Evolutionary conservation across 2,329 filamentous ascomycete genomes (phyloP).

Genomic region (Pseudonectria buxi): DNA sequence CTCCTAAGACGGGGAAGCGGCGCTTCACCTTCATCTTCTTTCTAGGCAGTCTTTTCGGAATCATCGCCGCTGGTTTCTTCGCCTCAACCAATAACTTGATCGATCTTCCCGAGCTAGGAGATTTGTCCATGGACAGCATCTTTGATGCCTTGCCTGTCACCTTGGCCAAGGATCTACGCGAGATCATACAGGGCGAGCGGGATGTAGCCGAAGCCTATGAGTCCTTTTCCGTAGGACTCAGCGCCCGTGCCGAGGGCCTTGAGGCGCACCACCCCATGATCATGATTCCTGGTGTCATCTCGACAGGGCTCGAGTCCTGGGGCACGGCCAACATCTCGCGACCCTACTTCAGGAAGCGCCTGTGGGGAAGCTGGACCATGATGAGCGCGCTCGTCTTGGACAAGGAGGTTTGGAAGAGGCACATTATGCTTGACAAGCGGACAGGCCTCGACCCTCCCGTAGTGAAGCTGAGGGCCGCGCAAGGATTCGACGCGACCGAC

Average conservation of each 20-base stretch:
- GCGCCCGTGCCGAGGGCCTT: slow-evolving; percentile 75
- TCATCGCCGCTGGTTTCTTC: slow-evolving; percentile 84
- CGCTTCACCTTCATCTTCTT: slow-evolving; percentile 77
- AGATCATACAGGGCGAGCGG: slow-evolving; percentile 80
- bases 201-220: slow-evolving; percentile 82
- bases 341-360: slow-evolving; percentile 84
- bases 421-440: slow-evolving; percentile 91
- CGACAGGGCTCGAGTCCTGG: slow-evolving; percentile 94
- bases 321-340: slow-evolving; percentile 78
- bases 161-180: slow-evolving; percentile 76
- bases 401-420: slow-evolving; percentile 89
- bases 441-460: slow-evolving; percentile 87
- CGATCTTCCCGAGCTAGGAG: slow-evolving; percentile 62
- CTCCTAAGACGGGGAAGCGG: slow-evolving; percentile 57
- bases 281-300: slow-evolving; percentile 97
- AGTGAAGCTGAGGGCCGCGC: slow-evolving; percentile 85
- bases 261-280: slow-evolving; percentile 80
- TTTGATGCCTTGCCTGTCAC: slow-evolving; percentile 83
- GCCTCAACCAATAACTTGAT: slow-evolving; percentile 85
- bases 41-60: slow-evolving; percentile 82
- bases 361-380: slow-evolving; percentile 99
- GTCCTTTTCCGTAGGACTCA: slow-evolving; percentile 83
- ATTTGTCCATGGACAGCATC: slow-evolving; percentile 76
- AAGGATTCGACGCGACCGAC: slow-evolving; percentile 95
- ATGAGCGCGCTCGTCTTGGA: slow-evolving; percentile 91